Evolutionary conservation across 73 alveolate species (phyloP).

Genomic region (Paramecium tetraurelia): DNA sequence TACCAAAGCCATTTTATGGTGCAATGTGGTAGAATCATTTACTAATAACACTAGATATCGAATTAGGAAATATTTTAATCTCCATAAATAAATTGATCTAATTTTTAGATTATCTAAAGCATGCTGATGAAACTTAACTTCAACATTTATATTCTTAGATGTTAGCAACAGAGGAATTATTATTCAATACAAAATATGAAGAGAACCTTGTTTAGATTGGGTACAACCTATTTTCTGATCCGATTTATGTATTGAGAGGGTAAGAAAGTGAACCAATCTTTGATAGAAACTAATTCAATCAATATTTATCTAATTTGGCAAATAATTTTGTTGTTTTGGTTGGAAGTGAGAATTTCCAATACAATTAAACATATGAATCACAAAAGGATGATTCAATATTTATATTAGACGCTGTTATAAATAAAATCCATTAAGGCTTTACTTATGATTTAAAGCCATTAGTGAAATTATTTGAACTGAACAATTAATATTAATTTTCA

Average conservation of each 20-base stretch:
- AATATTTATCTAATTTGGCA: not conserved
- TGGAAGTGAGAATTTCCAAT: not conserved
- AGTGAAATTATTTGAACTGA: not conserved
- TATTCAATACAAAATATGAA: slow-evolving; percentile 20
- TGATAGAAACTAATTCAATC: not conserved
- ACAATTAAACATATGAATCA: not conserved
- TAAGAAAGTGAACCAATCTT: slow-evolving; percentile 18
- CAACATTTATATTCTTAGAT: not conserved
- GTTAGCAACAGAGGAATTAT: slow-evolving; percentile 35
- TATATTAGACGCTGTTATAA: not conserved
- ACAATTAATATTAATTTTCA: not conserved
- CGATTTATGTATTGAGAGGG: not conserved
- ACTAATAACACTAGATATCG: not conserved
- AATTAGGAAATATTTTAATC: not conserved
- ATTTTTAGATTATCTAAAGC: not conserved
- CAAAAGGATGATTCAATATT: not conserved
- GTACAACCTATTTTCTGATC: not conserved
- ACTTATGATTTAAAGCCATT: not conserved
- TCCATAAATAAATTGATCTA: not conserved
- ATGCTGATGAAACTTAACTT: not conserved
- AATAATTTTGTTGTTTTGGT: not conserved
- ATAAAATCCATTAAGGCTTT: not conserved
- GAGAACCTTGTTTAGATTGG: not conserved
- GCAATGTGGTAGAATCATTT: not conserved
- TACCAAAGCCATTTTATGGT: not conserved